phyloP scores from a whole-genome alignment of 2,329 filamentous ascomycete species.

The Bipolaris bicolor region DNA sequence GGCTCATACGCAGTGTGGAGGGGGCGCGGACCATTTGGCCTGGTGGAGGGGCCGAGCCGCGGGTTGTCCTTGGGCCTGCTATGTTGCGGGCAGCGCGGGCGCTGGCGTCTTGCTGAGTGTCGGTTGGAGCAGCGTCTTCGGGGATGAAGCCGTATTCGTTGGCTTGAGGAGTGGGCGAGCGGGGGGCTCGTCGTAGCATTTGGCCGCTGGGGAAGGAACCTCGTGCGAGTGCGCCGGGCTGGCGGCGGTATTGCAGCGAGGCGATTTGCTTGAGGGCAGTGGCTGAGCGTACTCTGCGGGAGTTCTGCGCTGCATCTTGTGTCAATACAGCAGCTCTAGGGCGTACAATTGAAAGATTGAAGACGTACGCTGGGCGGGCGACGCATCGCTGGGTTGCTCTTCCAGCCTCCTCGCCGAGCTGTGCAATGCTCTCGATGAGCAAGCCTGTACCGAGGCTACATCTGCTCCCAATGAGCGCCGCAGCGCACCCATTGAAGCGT shows the following conservation, averaged over 20 bases:
- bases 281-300: slow-evolving; percentile 35
- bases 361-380: slow-evolving; percentile 20
- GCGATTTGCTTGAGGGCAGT: slow-evolving; percentile 35
- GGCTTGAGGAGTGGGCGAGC: not conserved
- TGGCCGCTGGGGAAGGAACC: slow-evolving; percentile 33
- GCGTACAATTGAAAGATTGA: not conserved
- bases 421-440: slow-evolving; percentile 35
- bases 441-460: slow-evolving; percentile 23
- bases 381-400: slow-evolving; percentile 26
- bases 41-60: slow-evolving; percentile 22
- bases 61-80: slow-evolving; percentile 14
- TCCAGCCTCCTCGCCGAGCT: slow-evolving; percentile 34
- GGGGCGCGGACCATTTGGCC: slow-evolving; percentile 44
- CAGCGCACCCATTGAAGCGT: slow-evolving; percentile 43
- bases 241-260: slow-evolving; percentile 31
- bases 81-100: slow-evolving; percentile 20
- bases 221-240: slow-evolving; percentile 26
- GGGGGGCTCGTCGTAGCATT: slow-evolving; percentile 8
- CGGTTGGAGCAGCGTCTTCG: slow-evolving; percentile 3
- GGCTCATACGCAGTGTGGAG: slow-evolving; percentile 29
- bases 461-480: slow-evolving; percentile 32
- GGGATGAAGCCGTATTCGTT: slow-evolving; percentile 11
- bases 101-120: slow-evolving; percentile 9
- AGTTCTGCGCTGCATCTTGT: slow-evolving; percentile 16
- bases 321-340: slow-evolving; percentile 18